phyloP scores from a whole-genome alignment of 805 yeast species.

The Nakazawaea holstii region DNA sequence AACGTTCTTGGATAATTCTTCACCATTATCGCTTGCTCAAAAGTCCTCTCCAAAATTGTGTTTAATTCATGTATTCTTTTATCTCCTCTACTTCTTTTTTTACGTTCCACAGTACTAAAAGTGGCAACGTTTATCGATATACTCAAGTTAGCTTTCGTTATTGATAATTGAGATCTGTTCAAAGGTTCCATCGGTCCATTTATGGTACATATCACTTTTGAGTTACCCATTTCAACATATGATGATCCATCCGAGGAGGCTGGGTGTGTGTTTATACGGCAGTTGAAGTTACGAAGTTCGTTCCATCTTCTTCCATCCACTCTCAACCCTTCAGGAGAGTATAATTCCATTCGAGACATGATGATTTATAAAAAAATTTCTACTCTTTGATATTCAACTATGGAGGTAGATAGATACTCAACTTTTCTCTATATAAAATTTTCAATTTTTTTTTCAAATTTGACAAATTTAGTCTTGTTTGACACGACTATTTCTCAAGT shows the following conservation, averaged over 20 bases:
- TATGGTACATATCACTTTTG: slow-evolving; percentile 80
- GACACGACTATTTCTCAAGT: slow-evolving; percentile 19
- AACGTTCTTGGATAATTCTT: slow-evolving; percentile 79
- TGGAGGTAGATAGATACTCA: not conserved
- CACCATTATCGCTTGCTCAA: slow-evolving; percentile 67
- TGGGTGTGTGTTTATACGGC: slow-evolving; percentile 85
- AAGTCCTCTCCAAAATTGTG: slow-evolving; percentile 62
- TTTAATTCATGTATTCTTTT: slow-evolving; percentile 63
- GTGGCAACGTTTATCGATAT: slow-evolving; percentile 72
- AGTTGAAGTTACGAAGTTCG: slow-evolving; percentile 77
- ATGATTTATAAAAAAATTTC: not conserved
- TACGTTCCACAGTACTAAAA: slow-evolving; percentile 73
- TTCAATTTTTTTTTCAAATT: not conserved
- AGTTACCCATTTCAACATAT: slow-evolving; percentile 85
- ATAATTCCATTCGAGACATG: slow-evolving; percentile 58
- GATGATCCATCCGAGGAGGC: slow-evolving; percentile 89
- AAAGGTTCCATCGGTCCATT: slow-evolving; percentile 89
- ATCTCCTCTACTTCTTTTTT: slow-evolving; percentile 64
- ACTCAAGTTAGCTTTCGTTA: slow-evolving; percentile 50
- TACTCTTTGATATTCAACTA: not conserved
- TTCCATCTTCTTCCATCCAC: slow-evolving; percentile 94
- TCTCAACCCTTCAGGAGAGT: slow-evolving; percentile 93
- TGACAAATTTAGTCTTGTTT: slow-evolving; percentile 4
- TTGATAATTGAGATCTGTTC: slow-evolving; percentile 42
- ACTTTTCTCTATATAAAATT: not conserved